These are phyloP conservation scores for Nakazawaea sp. DNA, from an alignment of 805 yeast species.

Conservation along the genomic window DNA sequence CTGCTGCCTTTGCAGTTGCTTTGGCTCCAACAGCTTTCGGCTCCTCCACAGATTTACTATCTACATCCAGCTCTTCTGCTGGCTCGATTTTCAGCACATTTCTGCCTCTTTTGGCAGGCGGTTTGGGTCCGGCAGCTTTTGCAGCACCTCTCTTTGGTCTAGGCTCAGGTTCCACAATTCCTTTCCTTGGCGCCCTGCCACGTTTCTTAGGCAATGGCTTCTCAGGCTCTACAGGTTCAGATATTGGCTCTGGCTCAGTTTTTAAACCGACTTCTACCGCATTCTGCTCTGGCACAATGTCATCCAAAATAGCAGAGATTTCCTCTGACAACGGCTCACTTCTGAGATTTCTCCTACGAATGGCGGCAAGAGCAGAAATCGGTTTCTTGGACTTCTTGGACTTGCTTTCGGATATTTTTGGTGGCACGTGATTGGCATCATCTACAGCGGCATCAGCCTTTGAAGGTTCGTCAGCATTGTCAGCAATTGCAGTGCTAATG, in stretches of 20 bases:
- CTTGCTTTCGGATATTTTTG: background rate
- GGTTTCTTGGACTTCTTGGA: constrained; percentile 1
- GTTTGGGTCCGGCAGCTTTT: no score
- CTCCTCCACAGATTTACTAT: background rate
- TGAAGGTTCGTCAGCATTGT: background rate
- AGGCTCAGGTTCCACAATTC: no score
- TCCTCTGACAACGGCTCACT: background rate
- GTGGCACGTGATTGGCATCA: background rate
- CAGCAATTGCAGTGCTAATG: no score
- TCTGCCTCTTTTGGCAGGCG: no score
- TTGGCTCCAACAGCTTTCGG: background rate
- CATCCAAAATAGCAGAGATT: constrained; percentile 1
- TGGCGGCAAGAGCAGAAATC: constrained; percentile 9
- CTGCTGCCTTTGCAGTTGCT: background rate
- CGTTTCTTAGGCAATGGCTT: no score
- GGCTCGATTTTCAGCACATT: no score
- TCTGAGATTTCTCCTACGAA: constrained; percentile 1
- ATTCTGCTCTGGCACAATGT: background rate
- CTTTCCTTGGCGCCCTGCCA: no score
- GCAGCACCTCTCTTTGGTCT: no score
- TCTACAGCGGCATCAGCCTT: background rate
- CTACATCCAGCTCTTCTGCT: no score
- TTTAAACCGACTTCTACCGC: background rate
- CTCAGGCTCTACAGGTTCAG: background rate
- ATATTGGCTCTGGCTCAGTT: background rate